phyloP scores from a whole-genome alignment of 2,329 filamentous ascomycete species.

The Epichloe gansuensis region DNA sequence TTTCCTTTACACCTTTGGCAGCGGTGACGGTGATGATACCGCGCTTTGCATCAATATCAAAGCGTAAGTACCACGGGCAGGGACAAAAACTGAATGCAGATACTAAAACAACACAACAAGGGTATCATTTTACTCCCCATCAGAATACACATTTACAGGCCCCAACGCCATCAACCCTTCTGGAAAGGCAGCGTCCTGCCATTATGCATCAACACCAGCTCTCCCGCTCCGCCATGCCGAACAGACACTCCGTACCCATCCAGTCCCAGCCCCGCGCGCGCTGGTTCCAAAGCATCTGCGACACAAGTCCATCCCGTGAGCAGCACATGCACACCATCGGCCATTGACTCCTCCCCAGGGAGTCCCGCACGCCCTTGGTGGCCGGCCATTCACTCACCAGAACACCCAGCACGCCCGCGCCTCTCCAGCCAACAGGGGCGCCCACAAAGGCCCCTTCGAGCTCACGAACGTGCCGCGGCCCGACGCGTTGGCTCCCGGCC shows the following conservation, averaged over 20 bases:
- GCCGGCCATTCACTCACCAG: slow-evolving; percentile 57
- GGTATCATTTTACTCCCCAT: not conserved
- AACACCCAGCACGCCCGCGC: slow-evolving; percentile 52
- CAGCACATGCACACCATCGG: slow-evolving; percentile 64
- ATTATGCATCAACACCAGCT: slow-evolving; percentile 38
- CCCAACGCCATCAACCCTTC: not conserved
- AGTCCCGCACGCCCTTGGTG: slow-evolving; percentile 67
- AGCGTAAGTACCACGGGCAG: not conserved
- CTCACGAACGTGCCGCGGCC: slow-evolving; percentile 56
- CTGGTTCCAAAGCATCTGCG: slow-evolving; percentile 64
- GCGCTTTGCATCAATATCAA: too few species aligned
- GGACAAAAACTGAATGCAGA: not conserved
- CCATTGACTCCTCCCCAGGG: slow-evolving; percentile 52
- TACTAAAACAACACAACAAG: not conserved
- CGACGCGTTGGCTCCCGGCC: slow-evolving; percentile 35
- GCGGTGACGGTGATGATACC: too few species aligned
- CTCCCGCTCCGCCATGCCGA: slow-evolving; percentile 24
- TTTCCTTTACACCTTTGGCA: too few species aligned
- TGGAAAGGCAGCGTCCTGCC: slow-evolving; percentile 25
- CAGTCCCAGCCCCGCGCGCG: slow-evolving; percentile 48
- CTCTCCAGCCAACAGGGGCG: slow-evolving; percentile 62
- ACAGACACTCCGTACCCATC: slow-evolving; percentile 43
- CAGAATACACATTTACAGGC: not conserved
- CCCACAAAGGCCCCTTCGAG: slow-evolving; percentile 67
- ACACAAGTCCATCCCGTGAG: slow-evolving; percentile 41